A percentile compares a stretch with the other conserved stretches of the same genome.
phyloP scores from a whole-genome alignment of 1,139 yeast species.

The Zhuliangozyma blackwelliae region DNA sequence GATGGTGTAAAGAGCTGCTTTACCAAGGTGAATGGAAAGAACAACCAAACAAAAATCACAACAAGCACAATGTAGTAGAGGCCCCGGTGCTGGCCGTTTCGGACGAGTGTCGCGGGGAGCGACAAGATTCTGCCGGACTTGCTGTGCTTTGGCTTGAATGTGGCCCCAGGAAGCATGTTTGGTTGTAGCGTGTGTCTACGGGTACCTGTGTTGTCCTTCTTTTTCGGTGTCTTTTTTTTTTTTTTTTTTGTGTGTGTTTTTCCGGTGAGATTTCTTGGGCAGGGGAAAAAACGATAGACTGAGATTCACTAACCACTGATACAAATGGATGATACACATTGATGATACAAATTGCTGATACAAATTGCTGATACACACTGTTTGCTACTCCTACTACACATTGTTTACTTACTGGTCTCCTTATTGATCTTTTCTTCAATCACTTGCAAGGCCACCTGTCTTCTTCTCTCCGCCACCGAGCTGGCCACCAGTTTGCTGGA shows the following conservation, averaged over 20 bases:
- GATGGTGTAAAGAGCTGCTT: slow-evolving; percentile 7
- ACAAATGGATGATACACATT: too few species aligned
- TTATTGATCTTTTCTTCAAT: slow-evolving; percentile 65
- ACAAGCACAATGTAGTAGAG: slow-evolving; percentile 14
- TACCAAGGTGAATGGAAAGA: slow-evolving; percentile 19
- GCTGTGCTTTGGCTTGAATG: slow-evolving; percentile 26
- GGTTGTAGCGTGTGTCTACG: too few species aligned
- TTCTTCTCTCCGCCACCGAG: slow-evolving; percentile 76
- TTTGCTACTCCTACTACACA: too few species aligned
- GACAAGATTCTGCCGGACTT: slow-evolving; percentile 21
- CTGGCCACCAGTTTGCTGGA: slow-evolving; percentile 41
- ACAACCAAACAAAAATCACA: slow-evolving; percentile 9
- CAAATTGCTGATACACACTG: too few species aligned
- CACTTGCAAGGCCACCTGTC: slow-evolving; percentile 81
- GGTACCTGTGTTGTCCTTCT: too few species aligned
- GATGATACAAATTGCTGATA: too few species aligned
- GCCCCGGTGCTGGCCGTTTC: slow-evolving; percentile 15
- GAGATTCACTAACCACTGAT: too few species aligned
- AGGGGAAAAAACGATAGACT: too few species aligned
- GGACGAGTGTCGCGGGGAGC: slow-evolving; percentile 30
- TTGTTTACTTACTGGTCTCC: slow-evolving; percentile 12
- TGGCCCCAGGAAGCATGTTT: too few species aligned
- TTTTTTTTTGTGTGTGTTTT: too few species aligned
- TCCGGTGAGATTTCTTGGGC: too few species aligned
- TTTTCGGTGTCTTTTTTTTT: too few species aligned